phyloP scores from a whole-genome alignment of 2,329 filamentous ascomycete genomes.

The Ceratocystiopsis minuta region DNA sequence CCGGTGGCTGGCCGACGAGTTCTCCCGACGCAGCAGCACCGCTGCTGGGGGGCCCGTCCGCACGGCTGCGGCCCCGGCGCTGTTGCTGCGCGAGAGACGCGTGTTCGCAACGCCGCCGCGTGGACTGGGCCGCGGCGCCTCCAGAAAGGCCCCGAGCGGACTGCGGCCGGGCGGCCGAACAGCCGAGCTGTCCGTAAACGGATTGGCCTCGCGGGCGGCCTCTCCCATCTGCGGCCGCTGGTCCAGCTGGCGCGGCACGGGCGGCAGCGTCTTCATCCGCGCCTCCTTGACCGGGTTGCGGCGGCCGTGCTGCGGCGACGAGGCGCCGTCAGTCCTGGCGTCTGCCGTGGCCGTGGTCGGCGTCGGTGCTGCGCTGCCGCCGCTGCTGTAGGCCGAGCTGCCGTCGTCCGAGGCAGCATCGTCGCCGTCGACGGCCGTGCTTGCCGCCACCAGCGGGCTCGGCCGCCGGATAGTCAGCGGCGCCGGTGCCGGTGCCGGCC shows the following conservation, averaged over 20 bases:
- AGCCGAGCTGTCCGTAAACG: no score
- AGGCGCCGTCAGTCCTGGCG: no score
- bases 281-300: slow-evolving; percentile 15
- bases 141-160: no score
- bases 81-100: slow-evolving; percentile 10
- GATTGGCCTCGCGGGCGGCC: no score
- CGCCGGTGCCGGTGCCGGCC: background rate
- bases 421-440: background rate
- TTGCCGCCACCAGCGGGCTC: no score
- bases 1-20: slow-evolving; percentile 2
- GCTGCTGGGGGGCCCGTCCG: background rate
- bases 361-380: background rate
- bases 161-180: no score
- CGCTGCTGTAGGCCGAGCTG: no score
- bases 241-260: slow-evolving; percentile 15
- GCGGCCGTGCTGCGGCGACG: slow-evolving; percentile 2
- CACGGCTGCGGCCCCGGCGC: background rate
- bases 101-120: slow-evolving; percentile 22
- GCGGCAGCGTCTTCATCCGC: slow-evolving; percentile 21
- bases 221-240: slow-evolving; percentile 1
- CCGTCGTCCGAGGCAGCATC: no score
- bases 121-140: slow-evolving; percentile 4
- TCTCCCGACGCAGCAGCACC: background rate
- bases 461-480: no score
- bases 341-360: slow-evolving; percentile 6